Base-by-base conservation (phyloP, 2,329 filamentous ascomycete genomes). In the Aspergillus fructus region DNA sequence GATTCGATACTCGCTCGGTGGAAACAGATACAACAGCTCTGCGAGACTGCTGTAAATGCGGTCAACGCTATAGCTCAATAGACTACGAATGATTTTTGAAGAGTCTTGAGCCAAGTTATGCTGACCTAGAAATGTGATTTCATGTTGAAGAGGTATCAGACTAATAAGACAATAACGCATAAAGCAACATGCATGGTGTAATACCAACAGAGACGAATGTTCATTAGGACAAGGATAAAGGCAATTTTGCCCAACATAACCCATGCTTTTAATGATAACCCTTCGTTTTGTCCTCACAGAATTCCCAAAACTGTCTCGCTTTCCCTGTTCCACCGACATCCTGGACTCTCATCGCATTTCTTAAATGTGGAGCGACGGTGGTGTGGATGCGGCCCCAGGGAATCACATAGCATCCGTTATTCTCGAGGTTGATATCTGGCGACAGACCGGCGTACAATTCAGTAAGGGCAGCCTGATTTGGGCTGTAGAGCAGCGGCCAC, bases 21-120 rank as follows among this genome's bases (percentile, higher is more conserved):
- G 73, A 66, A 54, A 33, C 72, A 74, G 57, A 72, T 75, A 30
- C 56, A 50, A 56, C 52, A 40, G 24, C 41, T 74, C 21, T 70
- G 71, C 58, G 55, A 68, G 11, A 50, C 41, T 17, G 66, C 64
- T 15, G 45, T 68, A 40, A 34, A 41, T n/a, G 66, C 64, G 13
- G 45, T 68, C 41, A 34, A 41, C 17, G 39, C 49, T 45, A 48
- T 37, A 8, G 8, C 34, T 24, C 5, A 33, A 9, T 49, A 49
- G 23, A 24, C 21, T 33, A 49, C n/a, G 37, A 21, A 13, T 21
- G 15, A 12, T 17, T 17, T 4, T n/a, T 34, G 12, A 13, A 15
- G 45, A 30, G 5, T 13, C 2, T 19, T 6, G 21, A n/a, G 15
- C 7, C 6, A 46, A 13, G 17, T 11, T 8, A 51, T 21, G 39